Evolutionary conservation across 2,329 filamentous ascomycete species (phyloP).

Genomic region (Aspergillus versicolor): DNA sequence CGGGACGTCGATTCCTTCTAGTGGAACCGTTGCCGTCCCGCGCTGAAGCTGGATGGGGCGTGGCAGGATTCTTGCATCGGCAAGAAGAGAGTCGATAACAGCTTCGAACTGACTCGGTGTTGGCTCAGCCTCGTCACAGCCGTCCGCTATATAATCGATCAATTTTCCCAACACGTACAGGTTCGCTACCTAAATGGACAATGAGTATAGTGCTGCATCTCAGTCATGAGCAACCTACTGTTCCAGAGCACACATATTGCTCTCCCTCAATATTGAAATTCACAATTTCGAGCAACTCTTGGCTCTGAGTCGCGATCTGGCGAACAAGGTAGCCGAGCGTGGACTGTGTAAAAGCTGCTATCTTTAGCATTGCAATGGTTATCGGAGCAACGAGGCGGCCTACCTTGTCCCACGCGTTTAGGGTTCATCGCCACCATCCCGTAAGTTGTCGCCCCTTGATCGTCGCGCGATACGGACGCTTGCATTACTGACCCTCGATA

Average conservation of each 20-base stretch:
- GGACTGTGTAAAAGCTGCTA: slow-evolving; percentile 90
- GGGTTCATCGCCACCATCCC: slow-evolving; percentile 23
- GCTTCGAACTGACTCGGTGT: not conserved
- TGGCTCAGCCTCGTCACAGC: not conserved
- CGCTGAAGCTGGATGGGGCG: slow-evolving; percentile 82
- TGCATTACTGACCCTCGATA: slow-evolving; percentile 98
- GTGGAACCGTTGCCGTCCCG: slow-evolving; percentile 92
- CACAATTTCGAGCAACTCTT: slow-evolving; percentile 94
- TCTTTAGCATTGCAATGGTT: slow-evolving; percentile 59
- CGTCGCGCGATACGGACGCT: slow-evolving; percentile 93
- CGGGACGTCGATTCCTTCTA: slow-evolving; percentile 82
- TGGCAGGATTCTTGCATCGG: slow-evolving; percentile 68
- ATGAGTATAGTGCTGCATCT: not conserved
- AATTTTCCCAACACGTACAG: slow-evolving; percentile 18
- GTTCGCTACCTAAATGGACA: slow-evolving; percentile 11
- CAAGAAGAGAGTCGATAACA: slow-evolving; percentile 54
- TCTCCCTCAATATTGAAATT: slow-evolving; percentile 75
- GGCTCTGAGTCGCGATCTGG: slow-evolving; percentile 84
- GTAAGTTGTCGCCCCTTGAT: slow-evolving; percentile 66
- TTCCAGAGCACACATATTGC: slow-evolving; percentile 66
- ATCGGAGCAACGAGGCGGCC: not conserved
- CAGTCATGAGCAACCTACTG: slow-evolving; percentile 36
- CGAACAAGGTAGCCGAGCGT: slow-evolving; percentile 90
- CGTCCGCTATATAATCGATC: slow-evolving; percentile 14
- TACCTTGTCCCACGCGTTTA: slow-evolving; percentile 17